A percentile compares a stretch with the other conserved stretches of the same genome.
Evolutionary conservation across 1,284 basidiomycete species (phyloP).

Genomic region (Coniferiporia sulphurascens): DNA sequence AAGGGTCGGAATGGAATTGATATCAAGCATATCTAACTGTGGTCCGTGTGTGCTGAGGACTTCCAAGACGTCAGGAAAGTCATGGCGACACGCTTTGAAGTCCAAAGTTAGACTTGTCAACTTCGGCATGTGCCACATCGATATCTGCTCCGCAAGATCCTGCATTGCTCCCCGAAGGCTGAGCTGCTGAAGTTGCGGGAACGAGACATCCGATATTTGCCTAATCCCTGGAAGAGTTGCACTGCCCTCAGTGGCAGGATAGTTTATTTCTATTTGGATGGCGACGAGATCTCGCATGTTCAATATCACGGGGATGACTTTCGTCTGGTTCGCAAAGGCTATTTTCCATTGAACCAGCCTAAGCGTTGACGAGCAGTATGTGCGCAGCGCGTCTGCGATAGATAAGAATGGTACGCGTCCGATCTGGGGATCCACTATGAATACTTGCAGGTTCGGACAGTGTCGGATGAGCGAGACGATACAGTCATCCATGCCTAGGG

Average conservation of each 20-base stretch:
- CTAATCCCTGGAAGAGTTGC: slow-evolving; percentile 25
- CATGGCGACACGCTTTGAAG: slow-evolving; percentile 38
- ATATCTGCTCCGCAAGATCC: slow-evolving; percentile 62
- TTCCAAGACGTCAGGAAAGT: slow-evolving; percentile 52
- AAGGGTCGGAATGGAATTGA: slow-evolving; percentile 51
- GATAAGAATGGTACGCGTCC: slow-evolving; percentile 43
- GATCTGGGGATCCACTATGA: slow-evolving; percentile 58
- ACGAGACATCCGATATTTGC: slow-evolving; percentile 39
- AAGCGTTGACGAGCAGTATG: slow-evolving; percentile 41
- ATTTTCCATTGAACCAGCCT: slow-evolving; percentile 57
- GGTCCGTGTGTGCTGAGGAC: slow-evolving; percentile 57
- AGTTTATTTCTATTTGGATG: slow-evolving; percentile 50
- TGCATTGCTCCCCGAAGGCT: slow-evolving; percentile 52
- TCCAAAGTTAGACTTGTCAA: slow-evolving; percentile 53
- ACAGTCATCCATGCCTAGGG: slow-evolving; percentile 30
- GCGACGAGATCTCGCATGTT: slow-evolving; percentile 50
- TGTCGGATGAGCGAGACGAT: slow-evolving; percentile 15
- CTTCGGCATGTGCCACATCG: slow-evolving; percentile 57
- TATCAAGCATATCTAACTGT: slow-evolving; percentile 54
- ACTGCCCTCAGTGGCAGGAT: slow-evolving; percentile 18
- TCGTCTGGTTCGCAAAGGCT: slow-evolving; percentile 47
- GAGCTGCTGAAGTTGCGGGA: slow-evolving; percentile 55
- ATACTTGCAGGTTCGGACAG: slow-evolving; percentile 65
- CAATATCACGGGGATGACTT: slow-evolving; percentile 63
- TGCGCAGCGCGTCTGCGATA: slow-evolving; percentile 56